Evolutionary conservation across 2,329 filamentous ascomycete genomes (phyloP), one percentile per base, ranked within the genome.

Genomic region (Hymenoscyphus fructigenus): DNA sequence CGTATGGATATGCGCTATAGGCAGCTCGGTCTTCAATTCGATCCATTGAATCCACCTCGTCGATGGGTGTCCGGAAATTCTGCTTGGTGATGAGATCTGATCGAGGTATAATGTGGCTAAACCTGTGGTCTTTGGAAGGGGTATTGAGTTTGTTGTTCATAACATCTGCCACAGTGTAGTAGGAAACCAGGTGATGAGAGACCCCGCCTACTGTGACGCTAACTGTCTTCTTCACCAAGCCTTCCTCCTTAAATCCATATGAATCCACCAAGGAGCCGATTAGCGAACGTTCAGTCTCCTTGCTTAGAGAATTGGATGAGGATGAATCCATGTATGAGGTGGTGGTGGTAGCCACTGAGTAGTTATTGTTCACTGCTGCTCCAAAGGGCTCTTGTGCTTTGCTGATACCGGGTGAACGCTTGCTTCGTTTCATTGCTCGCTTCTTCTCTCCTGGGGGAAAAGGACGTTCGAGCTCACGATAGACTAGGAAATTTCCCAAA

Each of bases 381-480:
- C 66, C 66, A 41, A 67, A 70, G 23, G 66, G 57, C 20, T 72
- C 71, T 47, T 64, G 66, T 58, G 65, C 61, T 63, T 75, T 75
- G 60, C 63, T 72, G 53, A 75, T 73, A 3, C 72, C 73, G 6
- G 71, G 70, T 17, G 69, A 72, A 65, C 70, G 77, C 69, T 82
- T 87, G 65, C 82, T 84, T 70, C 89, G 88, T 77, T 92, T 93
- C 78, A 90, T 88, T 0, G 91, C 91, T 57, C 89, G 84, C 77
- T 95, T 95, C 83, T 94, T 95, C 80, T 94, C 90, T 6, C 91
- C 91, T 0, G 91, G 90, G 1, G 89, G 88, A 70, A 93, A 93
- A 91, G 88, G 76, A 89, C 94, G 93, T 78, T 98, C 95, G 91
- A 99, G 97, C 76, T 99, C 95, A 34, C 95, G 87, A 75, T 99